Percentiles rank a stretch among this genome's conserved stretches.
Evolutionary conservation across 805 yeast genomes (phyloP).

Genomic region (Candida boleticola): DNA sequence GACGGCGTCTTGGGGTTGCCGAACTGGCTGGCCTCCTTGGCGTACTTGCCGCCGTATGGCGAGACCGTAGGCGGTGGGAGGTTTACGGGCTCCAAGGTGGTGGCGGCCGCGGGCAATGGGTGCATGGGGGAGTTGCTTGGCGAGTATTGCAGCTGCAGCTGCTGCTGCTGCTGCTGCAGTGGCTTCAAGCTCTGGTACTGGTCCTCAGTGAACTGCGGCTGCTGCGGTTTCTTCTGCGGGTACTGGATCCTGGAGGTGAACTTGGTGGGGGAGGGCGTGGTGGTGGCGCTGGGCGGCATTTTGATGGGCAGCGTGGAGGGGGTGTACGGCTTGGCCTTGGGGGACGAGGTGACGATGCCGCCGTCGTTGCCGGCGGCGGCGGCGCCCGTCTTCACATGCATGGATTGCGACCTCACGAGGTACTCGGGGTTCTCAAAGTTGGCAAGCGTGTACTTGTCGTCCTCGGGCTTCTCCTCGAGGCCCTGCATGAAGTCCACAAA

Average conservation of each 20-base stretch:
- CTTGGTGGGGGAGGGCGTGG: slow-evolving; percentile 1
- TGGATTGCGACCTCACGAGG: slow-evolving; percentile 9
- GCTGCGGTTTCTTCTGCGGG: not conserved
- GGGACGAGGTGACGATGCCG: not conserved
- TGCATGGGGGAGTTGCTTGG: not conserved
- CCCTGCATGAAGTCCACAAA: slow-evolving; percentile 58
- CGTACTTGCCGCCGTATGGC: not conserved
- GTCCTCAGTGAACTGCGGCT: not conserved
- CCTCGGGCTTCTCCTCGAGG: slow-evolving; percentile 22
- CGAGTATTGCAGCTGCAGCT: not conserved
- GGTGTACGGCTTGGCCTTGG: slow-evolving; percentile 2
- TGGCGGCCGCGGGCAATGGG: not conserved
- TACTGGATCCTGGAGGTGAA: not conserved
- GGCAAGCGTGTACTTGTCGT: slow-evolving; percentile 21
- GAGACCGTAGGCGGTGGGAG: slow-evolving; percentile 3
- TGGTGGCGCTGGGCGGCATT: not conserved
- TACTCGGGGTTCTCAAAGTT: slow-evolving; percentile 34
- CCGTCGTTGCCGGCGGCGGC: not conserved
- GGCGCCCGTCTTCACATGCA: slow-evolving; percentile 11
- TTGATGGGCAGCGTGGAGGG: slow-evolving; percentile 1
- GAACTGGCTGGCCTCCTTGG: not conserved
- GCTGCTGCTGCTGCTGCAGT: not conserved
- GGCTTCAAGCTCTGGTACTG: not conserved
- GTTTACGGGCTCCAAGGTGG: not conserved
- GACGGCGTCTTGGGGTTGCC: slow-evolving; percentile 1